These are phyloP conservation scores for Exophiala sp. DNA, from an alignment of 2,329 filamentous ascomycete genomes.

Conservation along the genomic window DNA sequence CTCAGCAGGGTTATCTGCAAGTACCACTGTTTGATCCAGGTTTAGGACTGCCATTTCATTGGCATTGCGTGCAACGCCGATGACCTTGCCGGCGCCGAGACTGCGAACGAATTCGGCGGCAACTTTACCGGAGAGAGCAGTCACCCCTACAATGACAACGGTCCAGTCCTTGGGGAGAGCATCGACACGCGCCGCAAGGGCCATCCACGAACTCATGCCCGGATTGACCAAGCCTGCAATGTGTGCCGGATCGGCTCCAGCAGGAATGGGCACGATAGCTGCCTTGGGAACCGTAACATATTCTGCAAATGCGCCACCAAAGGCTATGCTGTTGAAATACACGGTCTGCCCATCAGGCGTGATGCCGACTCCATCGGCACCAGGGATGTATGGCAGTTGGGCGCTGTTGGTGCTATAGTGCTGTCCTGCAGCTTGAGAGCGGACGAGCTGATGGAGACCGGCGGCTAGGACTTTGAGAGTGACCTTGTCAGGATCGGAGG, in stretches of 20 bases:
- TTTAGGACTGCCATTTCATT: conserved; percentile 41
- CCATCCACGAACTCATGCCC: conserved; percentile 58
- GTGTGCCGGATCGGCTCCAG: conserved; percentile 43
- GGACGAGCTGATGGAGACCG: conserved; percentile 54
- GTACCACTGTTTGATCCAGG: conserved; percentile 47
- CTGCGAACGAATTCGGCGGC: conserved; percentile 49
- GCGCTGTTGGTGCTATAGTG: conserved; percentile 50
- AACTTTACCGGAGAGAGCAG: conserved; percentile 51
- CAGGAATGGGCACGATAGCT: conserved; percentile 42
- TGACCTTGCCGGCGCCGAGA: conserved; percentile 49
- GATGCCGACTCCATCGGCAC: conserved; percentile 53
- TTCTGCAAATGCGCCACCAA: conserved; percentile 25
- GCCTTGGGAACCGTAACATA: conserved; percentile 45
- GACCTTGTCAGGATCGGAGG: conserved; percentile 33
- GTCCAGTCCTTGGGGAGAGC: conserved; percentile 44
- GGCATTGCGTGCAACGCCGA: conserved; percentile 52
- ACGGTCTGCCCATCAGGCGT: conserved; percentile 45
- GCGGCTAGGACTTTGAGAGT: conserved; percentile 53
- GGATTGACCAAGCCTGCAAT: conserved; percentile 56
- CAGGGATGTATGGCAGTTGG: conserved; percentile 50
- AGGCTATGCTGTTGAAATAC: conserved; percentile 46
- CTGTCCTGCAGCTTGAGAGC: conserved; percentile 50
- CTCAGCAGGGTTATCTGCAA: conserved; percentile 37
- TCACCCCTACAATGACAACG: conserved; percentile 53
- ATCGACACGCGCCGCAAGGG: conserved; percentile 43